Evolutionary conservation across 1,284 basidiomycete species (phyloP), one percentile per base, ranked within the genome.

Genomic region (Pseudozyma pruni): DNA sequence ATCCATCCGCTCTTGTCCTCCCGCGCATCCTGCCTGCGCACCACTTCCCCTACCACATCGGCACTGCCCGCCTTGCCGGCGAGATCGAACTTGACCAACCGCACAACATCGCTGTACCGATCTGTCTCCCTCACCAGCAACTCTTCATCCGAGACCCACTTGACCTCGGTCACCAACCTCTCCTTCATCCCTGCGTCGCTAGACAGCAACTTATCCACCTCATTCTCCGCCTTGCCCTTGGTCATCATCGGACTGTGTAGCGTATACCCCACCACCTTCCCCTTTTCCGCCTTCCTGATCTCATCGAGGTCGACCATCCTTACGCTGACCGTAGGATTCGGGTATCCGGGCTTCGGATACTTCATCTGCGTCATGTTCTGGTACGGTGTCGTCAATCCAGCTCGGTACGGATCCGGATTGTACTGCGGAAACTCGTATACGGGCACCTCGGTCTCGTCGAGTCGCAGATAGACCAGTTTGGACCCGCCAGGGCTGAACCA

Each of bases 401-500:
- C 47, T 9, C 40, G 22, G 33, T 61, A 67, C 35, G 20, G 9
- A 29, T 66, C 55, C 20, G 76, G 76, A 78, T 97, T 98, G 84
- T 95, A 98, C 49, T 96, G 86, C 4, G 93, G 93, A 83, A 92
- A 92, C 45, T 86, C 87, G 84, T 89, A 98, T 76, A 91, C 90
- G 43, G 90, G 89, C 1, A 98, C 95, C 0, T 86, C 84, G 1
- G 91, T 90, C 85, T 98, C 95, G 83, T 98, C 93, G 61, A 93
- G 89, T 14, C 88, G 85, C 37, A 98, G 87, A 84, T 90, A 98
- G 0, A 93, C 92, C 33, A 98, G 74, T 67, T 90, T 90, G 10
- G 86, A 84, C 0, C 90, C 90, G 72, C 91, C 88, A 0, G 94
- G 94, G 25, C 90, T 90, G 90, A 92, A 97, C 93, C 93, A 98